These are phyloP conservation scores for Fusarium setosum DNA, from an alignment of 2,329 filamentous ascomycete species.

Conservation along the genomic window DNA sequence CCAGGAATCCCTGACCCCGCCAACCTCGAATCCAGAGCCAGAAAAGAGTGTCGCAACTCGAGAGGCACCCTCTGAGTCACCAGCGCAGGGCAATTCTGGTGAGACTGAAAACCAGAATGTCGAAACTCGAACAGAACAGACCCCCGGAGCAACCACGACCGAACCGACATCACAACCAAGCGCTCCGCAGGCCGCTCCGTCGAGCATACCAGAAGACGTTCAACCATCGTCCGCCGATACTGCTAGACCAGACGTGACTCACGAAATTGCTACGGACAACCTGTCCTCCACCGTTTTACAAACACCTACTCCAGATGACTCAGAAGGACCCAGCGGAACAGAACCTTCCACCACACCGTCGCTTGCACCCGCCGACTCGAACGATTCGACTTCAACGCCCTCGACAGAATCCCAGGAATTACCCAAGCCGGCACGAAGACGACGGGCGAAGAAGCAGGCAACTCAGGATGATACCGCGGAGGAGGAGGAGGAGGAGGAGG, in stretches of 20 bases:
- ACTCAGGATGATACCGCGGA: conserved; percentile 23
- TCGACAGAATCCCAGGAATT: conserved; percentile 10
- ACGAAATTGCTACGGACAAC: not conserved
- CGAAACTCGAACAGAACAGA: not conserved
- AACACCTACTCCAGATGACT: conserved; percentile 25
- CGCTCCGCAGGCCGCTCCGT: conserved; percentile 5
- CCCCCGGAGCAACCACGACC: not conserved
- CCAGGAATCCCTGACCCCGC: conserved; percentile 38
- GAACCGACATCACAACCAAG: not conserved
- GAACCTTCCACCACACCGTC: conserved; percentile 30
- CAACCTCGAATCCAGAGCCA: conserved; percentile 31
- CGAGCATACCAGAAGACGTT: conserved; percentile 14
- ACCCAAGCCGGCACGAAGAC: conserved; percentile 21
- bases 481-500: conserved; percentile 32
- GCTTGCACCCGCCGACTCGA: conserved; percentile 8
- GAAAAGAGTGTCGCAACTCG: conserved; percentile 11
- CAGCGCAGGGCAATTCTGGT: not conserved
- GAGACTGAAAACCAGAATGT: not conserved
- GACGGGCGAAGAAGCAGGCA: conserved; percentile 33
- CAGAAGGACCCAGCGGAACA: conserved; percentile 19
- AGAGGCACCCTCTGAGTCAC: not conserved
- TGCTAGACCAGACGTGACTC: not conserved
- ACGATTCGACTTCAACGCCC: conserved; percentile 15
- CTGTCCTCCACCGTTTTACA: conserved; percentile 11
- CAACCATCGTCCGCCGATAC: conserved; percentile 1